Evolutionary conservation across 805 yeast species (phyloP), one percentile per base, ranked within the genome.

Genomic region (Yarrowia keelungensis): DNA sequence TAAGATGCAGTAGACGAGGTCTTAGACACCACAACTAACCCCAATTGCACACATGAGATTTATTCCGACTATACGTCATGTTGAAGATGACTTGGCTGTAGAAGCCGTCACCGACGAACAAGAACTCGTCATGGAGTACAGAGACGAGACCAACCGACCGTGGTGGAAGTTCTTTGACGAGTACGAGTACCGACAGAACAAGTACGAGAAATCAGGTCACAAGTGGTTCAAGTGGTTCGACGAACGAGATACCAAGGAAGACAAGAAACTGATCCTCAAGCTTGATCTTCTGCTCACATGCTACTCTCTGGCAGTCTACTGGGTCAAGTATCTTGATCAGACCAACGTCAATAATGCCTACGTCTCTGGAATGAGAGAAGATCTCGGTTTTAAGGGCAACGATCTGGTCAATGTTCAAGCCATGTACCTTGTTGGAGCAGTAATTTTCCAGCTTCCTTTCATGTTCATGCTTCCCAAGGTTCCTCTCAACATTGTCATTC

Each of bases 311-410:
- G 76, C 86, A 69, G 86, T 86, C 1, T 88, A 88, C 76, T 89
- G 90, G 89, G 85, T 88, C 68, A 88, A 88, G 75, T 85, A 86
- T 68, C 78, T 89, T 61, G 92, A 89, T 74, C 83, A 82, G 69
- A 80, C 85, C 54, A 89, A 88, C 75, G 78, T 86, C 69, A 83
- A 82, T 70, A 87, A 88, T 73, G 92, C 92, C 0, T 89, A 87
- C 73, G 87, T 86, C 49, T 83, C 87, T 16, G 89, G 90, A 22
- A 81, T 89, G 85, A 77, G 82, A 69, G 86, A 83, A 72, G 87
- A 81, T 56, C 77, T 88, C 45, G 80, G 81, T 5, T 83, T 89
- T 83, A 73, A 80, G 67, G 90, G 90, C 12, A 86, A 87, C 73
- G 91, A 89, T 72, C 81, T 87, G 69, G 76, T 86, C 62, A 79